Conservation (phyloP, 805 yeast genomes). For the Metschnikowia amazonensis region DNA sequence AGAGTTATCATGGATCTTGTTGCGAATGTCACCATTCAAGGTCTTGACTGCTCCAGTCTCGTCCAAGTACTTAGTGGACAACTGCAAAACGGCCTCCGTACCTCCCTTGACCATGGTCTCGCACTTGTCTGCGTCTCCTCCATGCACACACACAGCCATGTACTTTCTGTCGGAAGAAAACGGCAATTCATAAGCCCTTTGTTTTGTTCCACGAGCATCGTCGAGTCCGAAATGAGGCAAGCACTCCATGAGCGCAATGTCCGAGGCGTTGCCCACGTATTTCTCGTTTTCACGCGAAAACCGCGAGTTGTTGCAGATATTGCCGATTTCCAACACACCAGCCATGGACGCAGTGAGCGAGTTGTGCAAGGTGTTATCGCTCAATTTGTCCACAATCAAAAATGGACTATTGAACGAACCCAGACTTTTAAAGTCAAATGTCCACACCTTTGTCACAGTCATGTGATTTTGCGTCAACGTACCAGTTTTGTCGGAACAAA, state of each 20-base stretch:
- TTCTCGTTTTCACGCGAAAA: conserved; percentile 65
- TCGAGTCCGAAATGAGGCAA: conserved; percentile 65
- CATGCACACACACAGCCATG: conserved; percentile 76
- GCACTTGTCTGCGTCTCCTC: conserved; percentile 53
- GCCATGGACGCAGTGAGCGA: conserved; percentile 53
- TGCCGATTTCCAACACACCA: conserved; percentile 60
- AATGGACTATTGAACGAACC: conserved; percentile 37
- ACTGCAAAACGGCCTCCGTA: conserved; percentile 62
- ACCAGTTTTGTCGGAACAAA: conserved; percentile 89
- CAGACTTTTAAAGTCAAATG: conserved; percentile 52
- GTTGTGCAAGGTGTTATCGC: conserved; percentile 38
- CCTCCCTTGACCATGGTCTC: conserved; percentile 87
- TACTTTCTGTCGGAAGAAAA: conserved; percentile 81
- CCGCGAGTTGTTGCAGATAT: conserved; percentile 70
- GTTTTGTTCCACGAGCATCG: conserved; percentile 60
- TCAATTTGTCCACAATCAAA: conserved; percentile 46
- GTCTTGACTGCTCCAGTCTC: conserved; percentile 58
- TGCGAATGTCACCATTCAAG: conserved; percentile 48
- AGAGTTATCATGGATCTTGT: conserved; percentile 54
- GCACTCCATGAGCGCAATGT: conserved; percentile 81
- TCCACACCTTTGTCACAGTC: conserved; percentile 84
- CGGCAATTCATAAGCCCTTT: conserved; percentile 71
- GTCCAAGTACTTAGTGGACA: conserved; percentile 57
- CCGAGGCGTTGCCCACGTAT: conserved; percentile 90
- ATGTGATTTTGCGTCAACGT: conserved; percentile 87